Evolutionary conservation across 176 grass and related monocot genomes (phyloP), one percentile per base, ranked within the genome.

Genomic region (Cenchrus fungigraminus): DNA sequence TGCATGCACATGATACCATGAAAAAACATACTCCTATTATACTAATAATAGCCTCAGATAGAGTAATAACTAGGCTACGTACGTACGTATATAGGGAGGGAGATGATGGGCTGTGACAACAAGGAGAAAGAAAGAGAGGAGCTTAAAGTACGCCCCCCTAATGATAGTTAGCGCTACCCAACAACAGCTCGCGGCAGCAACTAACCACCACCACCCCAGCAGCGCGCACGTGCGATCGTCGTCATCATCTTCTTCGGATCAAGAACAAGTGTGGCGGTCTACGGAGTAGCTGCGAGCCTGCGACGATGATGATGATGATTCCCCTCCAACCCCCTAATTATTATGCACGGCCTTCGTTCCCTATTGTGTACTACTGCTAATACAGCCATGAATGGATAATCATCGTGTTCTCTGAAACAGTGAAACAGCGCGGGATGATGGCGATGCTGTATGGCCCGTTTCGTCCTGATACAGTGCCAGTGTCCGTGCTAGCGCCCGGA

Each of bases 371-470:
- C 34, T 47, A 51, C 5, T 4, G 59, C 50, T 80, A 52, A 14
- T 19, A 46, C 34, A 45, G 71, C 9, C 83, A 77, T 82, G 83
- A 82, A 90, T 82, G 25, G 37, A 12, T 51, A 71, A 82, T 90
- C 71, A 90, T 90, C 64, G 8, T 82, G 88, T 54, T 46, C 64
- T 69, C 83, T 4, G 63, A 75, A 68, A 34, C 15, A n/a, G 37
- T 2, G 37, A 40, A 4, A 34, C 34, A 1, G 34, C 29, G 11
- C 13, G 9, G 61, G 12, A 17, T 10, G 65, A 69, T 17, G 57
- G 8, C 57, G 15, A 65, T 1, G 57, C 5, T 1, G 65, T 19
- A 49, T 65, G 15, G 11, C 22, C 46, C 37, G 10, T 65, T 65
- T 55, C 3, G 37, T 40, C 15, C 31, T 20, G 56, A 13, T 31